Conservation (phyloP, 441 rosid genomes). For the Croton laevigatus region DNA sequence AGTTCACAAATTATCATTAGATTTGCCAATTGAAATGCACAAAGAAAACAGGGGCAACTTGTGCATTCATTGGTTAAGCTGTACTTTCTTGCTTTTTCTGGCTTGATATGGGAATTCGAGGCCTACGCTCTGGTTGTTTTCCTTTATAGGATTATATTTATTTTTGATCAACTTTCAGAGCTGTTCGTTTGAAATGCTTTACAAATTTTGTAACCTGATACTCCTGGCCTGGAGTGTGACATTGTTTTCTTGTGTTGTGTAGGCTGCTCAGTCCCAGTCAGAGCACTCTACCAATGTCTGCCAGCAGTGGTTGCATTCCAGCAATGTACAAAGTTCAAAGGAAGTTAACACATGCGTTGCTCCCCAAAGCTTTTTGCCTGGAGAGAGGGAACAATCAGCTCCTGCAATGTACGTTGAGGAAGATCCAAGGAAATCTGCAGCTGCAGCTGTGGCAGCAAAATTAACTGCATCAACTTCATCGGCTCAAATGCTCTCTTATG, state of each 20-base stretch:
- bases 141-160: background rate
- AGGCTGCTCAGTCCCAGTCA: slow-evolving; percentile 71
- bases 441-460: slow-evolving; percentile 88
- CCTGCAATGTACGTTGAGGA: slow-evolving; percentile 67
- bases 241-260: slow-evolving; percentile 15
- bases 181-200: background rate
- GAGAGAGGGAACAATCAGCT: slow-evolving; percentile 63
- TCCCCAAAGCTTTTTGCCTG: slow-evolving; percentile 45
- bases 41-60: no score
- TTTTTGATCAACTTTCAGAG: background rate
- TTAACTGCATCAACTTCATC: slow-evolving; percentile 93
- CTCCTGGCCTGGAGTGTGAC: background rate
- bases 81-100: background rate
- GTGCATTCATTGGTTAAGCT: no score
- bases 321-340: slow-evolving; percentile 45
- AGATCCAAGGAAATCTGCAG: slow-evolving; percentile 75
- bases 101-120: no score
- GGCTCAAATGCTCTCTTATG: slow-evolving; percentile 84
- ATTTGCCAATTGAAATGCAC: background rate
- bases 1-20: background rate
- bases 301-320: slow-evolving; percentile 48
- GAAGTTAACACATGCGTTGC: slow-evolving; percentile 44
- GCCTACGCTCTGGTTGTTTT: no score
- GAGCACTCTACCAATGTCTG: slow-evolving; percentile 56
- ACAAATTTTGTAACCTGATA: background rate